These are phyloP conservation scores for Aleurites moluccanus DNA, from an alignment of 441 rosid species.

Conservation along the genomic window DNA sequence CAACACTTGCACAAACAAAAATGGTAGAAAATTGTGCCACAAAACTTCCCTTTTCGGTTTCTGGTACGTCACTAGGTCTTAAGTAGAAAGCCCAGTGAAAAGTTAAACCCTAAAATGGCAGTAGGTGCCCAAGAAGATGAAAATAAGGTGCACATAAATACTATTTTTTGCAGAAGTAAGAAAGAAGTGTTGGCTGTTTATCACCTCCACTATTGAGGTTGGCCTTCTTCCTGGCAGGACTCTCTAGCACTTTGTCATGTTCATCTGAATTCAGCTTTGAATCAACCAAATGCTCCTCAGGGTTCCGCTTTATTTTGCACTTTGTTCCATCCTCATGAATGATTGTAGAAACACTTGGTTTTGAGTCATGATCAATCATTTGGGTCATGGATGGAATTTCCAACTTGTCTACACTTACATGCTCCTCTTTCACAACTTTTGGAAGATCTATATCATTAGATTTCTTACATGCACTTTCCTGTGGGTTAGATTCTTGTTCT, in stretches of 20 bases:
- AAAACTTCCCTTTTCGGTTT: neutral
- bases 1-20: constrained; percentile 10
- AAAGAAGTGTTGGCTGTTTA: constrained; percentile 64
- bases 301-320: constrained; percentile 42
- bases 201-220: constrained; percentile 37
- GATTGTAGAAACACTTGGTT: constrained; percentile 12
- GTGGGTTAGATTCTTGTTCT: constrained; percentile 36
- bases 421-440: constrained; percentile 36
- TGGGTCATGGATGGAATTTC: constrained; percentile 11
- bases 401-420: constrained; percentile 24
- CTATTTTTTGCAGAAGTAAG: constrained; percentile 60
- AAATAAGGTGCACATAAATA: neutral
- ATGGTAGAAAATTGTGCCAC: neutral
- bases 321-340: constrained; percentile 23
- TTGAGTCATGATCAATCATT: constrained; percentile 26
- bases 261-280: constrained; percentile 32
- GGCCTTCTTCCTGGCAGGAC: constrained; percentile 46
- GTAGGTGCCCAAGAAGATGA: neutral
- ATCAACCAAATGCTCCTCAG: constrained; percentile 33
- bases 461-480: constrained; percentile 26
- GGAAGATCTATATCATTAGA: constrained; percentile 19
- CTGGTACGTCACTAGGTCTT: neutral
- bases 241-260: constrained; percentile 14
- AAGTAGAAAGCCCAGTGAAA: too few species aligned
- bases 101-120: neutral